Conservation (phyloP, 2,329 filamentous ascomycete genomes). For the Tricladium varicosporioides region DNA sequence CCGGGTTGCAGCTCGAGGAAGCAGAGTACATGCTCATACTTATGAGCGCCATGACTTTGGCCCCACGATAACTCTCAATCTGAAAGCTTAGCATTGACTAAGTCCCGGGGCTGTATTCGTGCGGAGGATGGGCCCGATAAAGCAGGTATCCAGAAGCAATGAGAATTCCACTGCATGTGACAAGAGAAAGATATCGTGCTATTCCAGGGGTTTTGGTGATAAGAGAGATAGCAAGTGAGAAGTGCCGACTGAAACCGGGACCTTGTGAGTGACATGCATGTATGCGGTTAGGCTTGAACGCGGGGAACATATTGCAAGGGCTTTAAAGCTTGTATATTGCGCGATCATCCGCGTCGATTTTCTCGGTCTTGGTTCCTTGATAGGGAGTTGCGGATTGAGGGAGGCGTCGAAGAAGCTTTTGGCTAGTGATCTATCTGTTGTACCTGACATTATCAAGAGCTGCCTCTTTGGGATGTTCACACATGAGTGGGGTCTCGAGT, state of each 20-base stretch:
- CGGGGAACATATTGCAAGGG: neutral
- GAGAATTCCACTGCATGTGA: slow-evolving; percentile 2
- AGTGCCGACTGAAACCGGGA: slow-evolving; percentile 2
- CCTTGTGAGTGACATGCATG: neutral
- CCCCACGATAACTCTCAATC: neutral
- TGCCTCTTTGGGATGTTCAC: neutral
- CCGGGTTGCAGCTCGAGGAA: neutral
- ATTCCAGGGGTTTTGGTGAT: neutral
- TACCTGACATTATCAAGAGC: neutral
- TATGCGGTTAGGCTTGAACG: neutral
- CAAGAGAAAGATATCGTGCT: neutral
- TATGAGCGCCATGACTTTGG: neutral
- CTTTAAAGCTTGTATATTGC: neutral
- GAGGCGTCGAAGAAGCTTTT: neutral
- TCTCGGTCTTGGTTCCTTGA: neutral
- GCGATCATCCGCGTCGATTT: neutral
- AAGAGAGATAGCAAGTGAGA: slow-evolving; percentile 1
- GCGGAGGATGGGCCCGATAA: neutral
- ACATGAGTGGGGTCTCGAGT: neutral
- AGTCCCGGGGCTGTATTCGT: neutral
- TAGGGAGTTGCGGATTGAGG: neutral
- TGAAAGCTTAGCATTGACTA: too few species aligned
- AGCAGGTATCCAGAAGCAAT: slow-evolving; percentile 5
- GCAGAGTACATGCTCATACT: neutral
- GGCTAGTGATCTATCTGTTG: neutral